These are phyloP conservation scores for Arthrobotrys musiformis DNA, from an alignment of 2,329 filamentous ascomycete species.

Conservation along the genomic window DNA sequence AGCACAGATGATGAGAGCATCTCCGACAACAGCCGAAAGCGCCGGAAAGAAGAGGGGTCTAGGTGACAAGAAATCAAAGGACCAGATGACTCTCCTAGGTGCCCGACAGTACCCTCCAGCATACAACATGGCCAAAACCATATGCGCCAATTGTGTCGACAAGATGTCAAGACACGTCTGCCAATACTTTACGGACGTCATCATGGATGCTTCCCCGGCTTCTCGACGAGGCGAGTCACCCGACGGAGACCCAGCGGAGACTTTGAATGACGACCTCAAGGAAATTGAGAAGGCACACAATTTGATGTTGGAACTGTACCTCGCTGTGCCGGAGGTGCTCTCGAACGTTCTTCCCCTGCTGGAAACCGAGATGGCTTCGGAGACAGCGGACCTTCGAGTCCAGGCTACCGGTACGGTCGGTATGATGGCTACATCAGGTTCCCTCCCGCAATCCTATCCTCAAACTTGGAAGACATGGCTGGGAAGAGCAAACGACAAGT, in stretches of 20 bases:
- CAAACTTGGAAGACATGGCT: slow-evolving; percentile 64
- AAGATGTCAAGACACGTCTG: slow-evolving; percentile 95
- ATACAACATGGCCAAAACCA: slow-evolving; percentile 94
- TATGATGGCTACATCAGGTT: slow-evolving; percentile 71
- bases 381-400: slow-evolving; percentile 85
- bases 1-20: slow-evolving; percentile 91
- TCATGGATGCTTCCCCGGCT: slow-evolving; percentile 80
- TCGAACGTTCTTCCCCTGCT: slow-evolving; percentile 94
- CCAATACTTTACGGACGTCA: slow-evolving; percentile 96
- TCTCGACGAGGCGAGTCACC: slow-evolving; percentile 56
- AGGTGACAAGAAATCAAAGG: slow-evolving; percentile 67
- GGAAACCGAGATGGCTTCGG: slow-evolving; percentile 88
- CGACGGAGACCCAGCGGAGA: slow-evolving; percentile 66
- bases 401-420: slow-evolving; percentile 94
- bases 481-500: slow-evolving; percentile 86
- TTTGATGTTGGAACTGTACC: slow-evolving; percentile 91
- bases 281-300: slow-evolving; percentile 90
- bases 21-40: slow-evolving; percentile 66
- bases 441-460: slow-evolving; percentile 57
- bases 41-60: slow-evolving; percentile 45
- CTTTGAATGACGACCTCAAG: slow-evolving; percentile 83
- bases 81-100: slow-evolving; percentile 62
- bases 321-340: slow-evolving; percentile 85
- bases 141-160: slow-evolving; percentile 88
- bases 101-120: slow-evolving; percentile 72